Evolutionary conservation across 116 monocot genomes (phyloP).

Genomic region (Trichopus zeylanicus): DNA sequence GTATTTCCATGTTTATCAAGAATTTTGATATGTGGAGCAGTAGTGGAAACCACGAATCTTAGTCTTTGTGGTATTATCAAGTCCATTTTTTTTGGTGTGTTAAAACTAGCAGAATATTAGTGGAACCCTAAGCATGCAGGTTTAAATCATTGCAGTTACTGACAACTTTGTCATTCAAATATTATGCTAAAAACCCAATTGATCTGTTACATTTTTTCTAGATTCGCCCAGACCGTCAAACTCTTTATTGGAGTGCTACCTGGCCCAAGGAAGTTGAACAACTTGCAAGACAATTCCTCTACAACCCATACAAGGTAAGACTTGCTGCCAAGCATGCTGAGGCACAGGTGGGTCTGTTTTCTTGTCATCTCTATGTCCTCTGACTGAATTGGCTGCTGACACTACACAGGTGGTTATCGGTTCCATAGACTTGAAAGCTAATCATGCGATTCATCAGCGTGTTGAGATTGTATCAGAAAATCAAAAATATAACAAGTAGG

Average conservation of each 20-base stretch:
- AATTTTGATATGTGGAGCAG: no score
- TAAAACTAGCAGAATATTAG: no score
- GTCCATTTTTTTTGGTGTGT: no score
- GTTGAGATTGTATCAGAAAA: slow-evolving; percentile 93
- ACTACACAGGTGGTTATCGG: slow-evolving; percentile 84
- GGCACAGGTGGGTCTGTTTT: slow-evolving; percentile 20
- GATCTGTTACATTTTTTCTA: slow-evolving; percentile 13
- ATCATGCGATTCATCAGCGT: slow-evolving; percentile 91
- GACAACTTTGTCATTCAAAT: neutral
- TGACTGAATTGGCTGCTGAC: slow-evolving; percentile 17
- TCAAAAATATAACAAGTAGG: slow-evolving; percentile 99
- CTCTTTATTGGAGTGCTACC: slow-evolving; percentile 99
- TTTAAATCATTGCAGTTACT: neutral
- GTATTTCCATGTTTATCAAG: no score
- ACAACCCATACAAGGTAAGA: slow-evolving; percentile 91
- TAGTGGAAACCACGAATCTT: no score
- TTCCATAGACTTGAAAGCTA: slow-evolving; percentile 95
- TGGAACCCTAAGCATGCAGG: no score
- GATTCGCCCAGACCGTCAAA: slow-evolving; percentile 98
- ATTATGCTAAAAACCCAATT: neutral
- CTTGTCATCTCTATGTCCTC: slow-evolving; percentile 9
- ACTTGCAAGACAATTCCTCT: slow-evolving; percentile 85
- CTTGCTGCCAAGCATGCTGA: slow-evolving; percentile 5
- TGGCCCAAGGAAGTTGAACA: slow-evolving; percentile 99
- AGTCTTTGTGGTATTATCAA: no score